These are phyloP conservation scores for Brassica balearica DNA, from an alignment of 441 rosid species.

Conservation along the genomic window DNA sequence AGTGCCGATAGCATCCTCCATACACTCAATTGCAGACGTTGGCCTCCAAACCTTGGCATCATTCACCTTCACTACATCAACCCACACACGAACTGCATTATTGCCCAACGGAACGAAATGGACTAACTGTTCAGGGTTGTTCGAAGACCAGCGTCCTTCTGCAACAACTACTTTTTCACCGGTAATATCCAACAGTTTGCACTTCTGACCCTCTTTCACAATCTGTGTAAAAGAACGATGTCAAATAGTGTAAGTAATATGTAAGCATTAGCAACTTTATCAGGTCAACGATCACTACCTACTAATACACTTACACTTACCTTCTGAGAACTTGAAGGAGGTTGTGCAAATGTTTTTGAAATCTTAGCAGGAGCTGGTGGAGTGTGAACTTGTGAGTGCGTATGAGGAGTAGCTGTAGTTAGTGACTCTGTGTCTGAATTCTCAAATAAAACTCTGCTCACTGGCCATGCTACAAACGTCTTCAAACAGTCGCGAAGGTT, in stretches of 20 bases:
- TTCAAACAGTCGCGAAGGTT: too few relatives aligned
- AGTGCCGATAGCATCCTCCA: constrained; percentile 19
- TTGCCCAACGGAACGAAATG: background rate
- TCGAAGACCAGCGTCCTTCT: constrained; percentile 15
- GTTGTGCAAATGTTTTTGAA: too few relatives aligned
- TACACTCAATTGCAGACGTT: background rate
- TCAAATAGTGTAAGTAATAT: background rate
- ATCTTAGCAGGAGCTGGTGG: too few relatives aligned
- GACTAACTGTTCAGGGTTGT: constrained; percentile 13
- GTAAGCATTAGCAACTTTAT: background rate
- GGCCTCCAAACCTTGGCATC: constrained; percentile 16
- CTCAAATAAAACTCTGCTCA: too few relatives aligned
- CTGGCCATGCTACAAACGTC: too few relatives aligned
- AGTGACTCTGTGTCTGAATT: too few relatives aligned
- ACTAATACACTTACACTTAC: too few relatives aligned
- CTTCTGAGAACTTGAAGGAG: too few relatives aligned
- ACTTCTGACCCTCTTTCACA: constrained; percentile 8
- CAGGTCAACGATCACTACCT: background rate
- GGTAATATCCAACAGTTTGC: constrained; percentile 3
- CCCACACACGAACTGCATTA: background rate
- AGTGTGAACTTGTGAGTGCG: too few relatives aligned
- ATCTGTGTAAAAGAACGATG: background rate
- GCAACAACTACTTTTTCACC: constrained; percentile 5
- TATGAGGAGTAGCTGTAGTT: too few relatives aligned
- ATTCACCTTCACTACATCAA: constrained; percentile 11